Conservation (phyloP, 495 filamentous ascomycete species). For the Thermothielavioides terrestris region DNA sequence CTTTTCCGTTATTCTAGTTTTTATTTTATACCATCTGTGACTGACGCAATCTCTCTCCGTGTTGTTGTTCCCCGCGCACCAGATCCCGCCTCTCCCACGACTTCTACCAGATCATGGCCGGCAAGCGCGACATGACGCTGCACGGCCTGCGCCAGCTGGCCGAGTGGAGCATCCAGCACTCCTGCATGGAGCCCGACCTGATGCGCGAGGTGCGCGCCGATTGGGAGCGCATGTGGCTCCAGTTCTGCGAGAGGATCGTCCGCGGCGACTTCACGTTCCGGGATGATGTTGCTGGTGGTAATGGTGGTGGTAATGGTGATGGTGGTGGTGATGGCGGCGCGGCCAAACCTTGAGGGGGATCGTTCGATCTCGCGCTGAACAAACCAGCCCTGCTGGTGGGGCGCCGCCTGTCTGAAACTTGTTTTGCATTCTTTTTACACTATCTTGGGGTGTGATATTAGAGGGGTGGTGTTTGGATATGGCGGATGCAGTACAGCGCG, state of each 20-base stretch:
- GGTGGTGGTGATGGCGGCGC: neutral
- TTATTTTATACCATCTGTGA: neutral
- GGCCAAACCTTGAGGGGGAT: too few relatives aligned
- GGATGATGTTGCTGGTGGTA: neutral
- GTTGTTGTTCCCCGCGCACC: neutral
- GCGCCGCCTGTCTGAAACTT: neutral
- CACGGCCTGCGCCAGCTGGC: conserved; percentile 46
- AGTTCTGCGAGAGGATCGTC: conserved; percentile 34
- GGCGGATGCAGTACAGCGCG: neutral
- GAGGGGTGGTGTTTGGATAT: neutral
- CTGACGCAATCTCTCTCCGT: conserved; percentile 47
- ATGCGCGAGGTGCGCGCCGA: conserved; percentile 21
- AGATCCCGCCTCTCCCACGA: conserved; percentile 50
- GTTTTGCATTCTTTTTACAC: too few relatives aligned
- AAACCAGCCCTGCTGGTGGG: neutral
- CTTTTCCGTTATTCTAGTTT: too few relatives aligned
- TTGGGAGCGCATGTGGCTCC: conserved; percentile 40
- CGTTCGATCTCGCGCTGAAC: too few relatives aligned
- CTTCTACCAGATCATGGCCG: conserved; percentile 48
- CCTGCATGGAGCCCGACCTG: conserved; percentile 35
- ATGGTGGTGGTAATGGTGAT: neutral
- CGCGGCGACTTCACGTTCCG: conserved; percentile 15
- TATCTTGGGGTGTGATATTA: too few relatives aligned
- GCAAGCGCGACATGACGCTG: conserved; percentile 43
- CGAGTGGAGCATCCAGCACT: conserved; percentile 47